Evolutionary conservation across 495 filamentous ascomycete genomes (phyloP).

Genomic region (Penicillium pulvis): DNA sequence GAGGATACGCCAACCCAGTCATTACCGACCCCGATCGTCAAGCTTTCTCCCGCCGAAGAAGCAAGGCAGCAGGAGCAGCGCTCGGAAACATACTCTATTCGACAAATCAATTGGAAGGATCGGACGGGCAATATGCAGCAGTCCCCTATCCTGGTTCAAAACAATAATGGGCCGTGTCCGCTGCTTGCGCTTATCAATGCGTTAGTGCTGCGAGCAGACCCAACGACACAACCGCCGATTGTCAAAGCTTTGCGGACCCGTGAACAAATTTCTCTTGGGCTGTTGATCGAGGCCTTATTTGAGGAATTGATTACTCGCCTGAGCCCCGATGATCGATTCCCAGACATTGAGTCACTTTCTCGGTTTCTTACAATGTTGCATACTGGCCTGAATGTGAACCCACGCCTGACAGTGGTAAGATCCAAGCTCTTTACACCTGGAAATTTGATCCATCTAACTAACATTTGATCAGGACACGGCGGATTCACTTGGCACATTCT

Average conservation of each 20-base stretch:
- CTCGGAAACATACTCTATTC: constrained; percentile 70
- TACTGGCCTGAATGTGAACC: constrained; percentile 98
- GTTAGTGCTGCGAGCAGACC: constrained; percentile 74
- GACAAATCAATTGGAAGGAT: constrained; percentile 65
- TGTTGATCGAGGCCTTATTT: constrained; percentile 84
- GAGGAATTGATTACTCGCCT: constrained; percentile 81
- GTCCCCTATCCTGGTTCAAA: constrained; percentile 87
- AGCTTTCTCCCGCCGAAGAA: constrained; percentile 37
- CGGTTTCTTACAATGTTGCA: constrained; percentile 85
- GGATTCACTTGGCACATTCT: constrained; percentile 69
- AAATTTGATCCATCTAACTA: background rate
- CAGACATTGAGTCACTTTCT: constrained; percentile 86
- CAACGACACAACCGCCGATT: constrained; percentile 64
- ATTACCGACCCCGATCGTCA: constrained; percentile 11
- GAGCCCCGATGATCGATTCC: constrained; percentile 59
- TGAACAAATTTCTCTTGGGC: constrained; percentile 83
- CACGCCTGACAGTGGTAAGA: constrained; percentile 66
- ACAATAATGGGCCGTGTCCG: constrained; percentile 91
- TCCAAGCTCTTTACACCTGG: background rate
- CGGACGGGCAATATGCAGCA: constrained; percentile 43
- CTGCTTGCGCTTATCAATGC: constrained; percentile 93
- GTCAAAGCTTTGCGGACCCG: constrained; percentile 72
- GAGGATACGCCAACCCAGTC: background rate
- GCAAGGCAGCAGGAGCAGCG: constrained; percentile 47
- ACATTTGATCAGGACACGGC: constrained; percentile 39